Conservation (phyloP, 352 stramenopile species). For the Phytophthora sp. region DNA sequence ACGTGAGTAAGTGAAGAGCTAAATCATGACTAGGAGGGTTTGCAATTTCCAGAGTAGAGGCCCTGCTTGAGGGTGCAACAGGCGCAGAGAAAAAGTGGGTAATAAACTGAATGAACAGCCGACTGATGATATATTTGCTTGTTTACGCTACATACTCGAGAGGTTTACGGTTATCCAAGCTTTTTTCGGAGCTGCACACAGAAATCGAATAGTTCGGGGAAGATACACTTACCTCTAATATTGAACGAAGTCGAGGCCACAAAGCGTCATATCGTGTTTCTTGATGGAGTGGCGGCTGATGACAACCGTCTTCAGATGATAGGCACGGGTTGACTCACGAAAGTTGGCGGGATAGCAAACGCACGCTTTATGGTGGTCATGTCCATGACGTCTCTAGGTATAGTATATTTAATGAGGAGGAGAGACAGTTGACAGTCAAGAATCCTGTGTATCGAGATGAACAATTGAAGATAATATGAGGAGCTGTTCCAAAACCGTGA, state of each 20-base stretch:
- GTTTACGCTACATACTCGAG: too few relatives aligned
- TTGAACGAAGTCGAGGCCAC: not conserved
- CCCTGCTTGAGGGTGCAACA: too few relatives aligned
- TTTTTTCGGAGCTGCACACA: too few relatives aligned
- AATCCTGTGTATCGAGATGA: conserved; percentile 1
- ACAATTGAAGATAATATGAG: conserved; percentile 1
- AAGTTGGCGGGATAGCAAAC: not conserved
- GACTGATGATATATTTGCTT: too few relatives aligned
- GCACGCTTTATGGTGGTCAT: not conserved
- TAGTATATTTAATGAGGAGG: not conserved
- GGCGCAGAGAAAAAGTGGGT: too few relatives aligned
- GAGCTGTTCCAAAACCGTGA: not conserved
- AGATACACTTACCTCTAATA: not conserved
- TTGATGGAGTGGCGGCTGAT: not conserved
- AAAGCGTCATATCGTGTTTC: conserved; percentile 11
- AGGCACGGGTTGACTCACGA: not conserved
- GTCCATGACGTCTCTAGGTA: not conserved
- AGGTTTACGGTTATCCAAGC: too few relatives aligned
- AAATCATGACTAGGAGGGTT: too few relatives aligned
- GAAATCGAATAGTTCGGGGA: too few relatives aligned
- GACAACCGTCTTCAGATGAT: not conserved
- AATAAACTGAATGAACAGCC: too few relatives aligned
- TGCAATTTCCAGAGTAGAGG: too few relatives aligned
- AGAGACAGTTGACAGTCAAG: not conserved
- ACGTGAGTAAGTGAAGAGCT: too few relatives aligned